These are phyloP conservation scores for Cyberlindnera petersonii DNA, from an alignment of 805 yeast genomes.

Conservation along the genomic window DNA sequence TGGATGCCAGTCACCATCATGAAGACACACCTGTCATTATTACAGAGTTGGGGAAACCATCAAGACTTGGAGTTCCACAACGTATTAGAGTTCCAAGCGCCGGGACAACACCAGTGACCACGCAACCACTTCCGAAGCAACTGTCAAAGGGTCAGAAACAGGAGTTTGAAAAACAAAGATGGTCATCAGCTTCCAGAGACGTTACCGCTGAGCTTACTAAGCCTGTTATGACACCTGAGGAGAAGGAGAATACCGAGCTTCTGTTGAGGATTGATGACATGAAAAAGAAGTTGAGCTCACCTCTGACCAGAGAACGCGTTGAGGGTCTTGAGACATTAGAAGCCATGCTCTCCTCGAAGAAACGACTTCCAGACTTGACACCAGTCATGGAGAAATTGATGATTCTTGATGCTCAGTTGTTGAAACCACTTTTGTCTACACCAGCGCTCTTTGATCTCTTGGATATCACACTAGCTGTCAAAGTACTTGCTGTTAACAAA, in stretches of 20 bases:
- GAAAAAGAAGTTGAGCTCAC: slow-evolving; percentile 18
- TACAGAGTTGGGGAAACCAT: slow-evolving; percentile 23
- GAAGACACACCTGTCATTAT: slow-evolving; percentile 1
- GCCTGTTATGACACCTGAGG: neutral
- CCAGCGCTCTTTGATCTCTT: slow-evolving; percentile 28
- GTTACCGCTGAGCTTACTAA: slow-evolving; percentile 5
- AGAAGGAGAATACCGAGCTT: neutral
- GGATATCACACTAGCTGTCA: slow-evolving; percentile 28
- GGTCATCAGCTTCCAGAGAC: slow-evolving; percentile 8
- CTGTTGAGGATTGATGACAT: slow-evolving; percentile 4
- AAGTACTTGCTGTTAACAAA: slow-evolving; percentile 31
- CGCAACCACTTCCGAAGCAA: slow-evolving; percentile 16
- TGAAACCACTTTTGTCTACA: slow-evolving; percentile 29
- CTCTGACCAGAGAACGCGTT: slow-evolving; percentile 24
- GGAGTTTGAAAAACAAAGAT: slow-evolving; percentile 7
- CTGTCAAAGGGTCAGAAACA: slow-evolving; percentile 18
- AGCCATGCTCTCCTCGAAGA: slow-evolving; percentile 1
- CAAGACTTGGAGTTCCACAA: slow-evolving; percentile 24
- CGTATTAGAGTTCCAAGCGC: slow-evolving; percentile 22
- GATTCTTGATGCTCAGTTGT: slow-evolving; percentile 26
- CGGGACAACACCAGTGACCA: slow-evolving; percentile 5
- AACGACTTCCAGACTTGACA: slow-evolving; percentile 15
- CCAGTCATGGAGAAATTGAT: slow-evolving; percentile 22
- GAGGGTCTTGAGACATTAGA: slow-evolving; percentile 22
- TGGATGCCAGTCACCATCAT: neutral